phyloP scores from a whole-genome alignment of 2,329 filamentous ascomycete genomes.

The Botrytis fragariae region DNA sequence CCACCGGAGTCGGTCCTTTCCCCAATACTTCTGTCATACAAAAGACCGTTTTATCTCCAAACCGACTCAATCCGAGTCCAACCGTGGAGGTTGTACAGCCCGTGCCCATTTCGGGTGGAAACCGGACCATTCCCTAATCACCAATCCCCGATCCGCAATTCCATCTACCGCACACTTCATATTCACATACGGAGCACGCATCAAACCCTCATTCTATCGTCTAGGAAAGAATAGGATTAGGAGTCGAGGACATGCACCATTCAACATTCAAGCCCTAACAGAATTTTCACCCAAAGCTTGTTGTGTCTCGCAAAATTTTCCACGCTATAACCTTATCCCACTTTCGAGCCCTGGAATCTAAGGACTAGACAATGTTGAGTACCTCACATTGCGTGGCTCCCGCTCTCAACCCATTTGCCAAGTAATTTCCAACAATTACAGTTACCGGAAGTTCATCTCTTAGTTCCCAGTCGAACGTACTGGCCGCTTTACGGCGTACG shows the following conservation, averaged over 20 bases:
- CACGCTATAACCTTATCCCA: conserved; percentile 5
- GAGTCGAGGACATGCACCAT: neutral
- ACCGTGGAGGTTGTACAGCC: neutral
- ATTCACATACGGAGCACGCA: neutral
- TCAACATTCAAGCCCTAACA: neutral
- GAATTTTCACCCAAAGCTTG: neutral
- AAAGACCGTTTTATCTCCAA: neutral
- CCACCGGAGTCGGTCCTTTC: conserved; percentile 9
- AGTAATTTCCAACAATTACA: neutral
- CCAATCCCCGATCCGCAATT: neutral
- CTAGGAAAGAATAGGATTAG: neutral
- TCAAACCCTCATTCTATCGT: too few relatives aligned
- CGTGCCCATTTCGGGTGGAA: neutral
- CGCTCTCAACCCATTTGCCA: neutral
- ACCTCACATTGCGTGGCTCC: neutral
- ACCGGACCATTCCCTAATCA: neutral
- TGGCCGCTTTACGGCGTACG: neutral
- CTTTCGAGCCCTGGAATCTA: neutral
- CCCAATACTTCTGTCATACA: neutral
- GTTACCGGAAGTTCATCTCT: neutral
- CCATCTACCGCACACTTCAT: neutral
- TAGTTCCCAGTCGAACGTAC: neutral
- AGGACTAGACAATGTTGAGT: neutral
- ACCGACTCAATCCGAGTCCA: neutral
- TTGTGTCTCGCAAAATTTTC: neutral